Evolutionary conservation across 2,329 filamentous ascomycete genomes (phyloP), one percentile per base, ranked within the genome.

Genomic region (Sporothrix globosa): DNA sequence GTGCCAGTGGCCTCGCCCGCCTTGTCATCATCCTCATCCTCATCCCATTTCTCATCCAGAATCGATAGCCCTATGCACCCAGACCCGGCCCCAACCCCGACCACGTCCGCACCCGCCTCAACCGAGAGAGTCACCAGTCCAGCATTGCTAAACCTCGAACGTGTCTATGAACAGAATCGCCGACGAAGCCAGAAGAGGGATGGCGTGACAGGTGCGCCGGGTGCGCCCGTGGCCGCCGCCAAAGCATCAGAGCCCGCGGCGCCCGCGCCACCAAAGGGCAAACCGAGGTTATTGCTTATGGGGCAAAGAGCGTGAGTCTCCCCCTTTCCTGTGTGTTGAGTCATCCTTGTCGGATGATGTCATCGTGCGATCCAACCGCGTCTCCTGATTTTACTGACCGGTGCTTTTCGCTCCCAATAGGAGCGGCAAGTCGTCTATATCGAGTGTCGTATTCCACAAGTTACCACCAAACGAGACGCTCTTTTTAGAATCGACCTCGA

Each of bases 381-480:
- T 72, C 69, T 54, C 71, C 71, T 72, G 66, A 70, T 70, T 44
- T 52, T 34, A 39, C 70, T 65, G n/a, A 69, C 56, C 11, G 50
- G 21, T 66, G 7, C 17, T 11, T 39, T 30, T 10, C 17, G 72
- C 60, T 48, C 44, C 60, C 9, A 53, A 27, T 75, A 99, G 96
- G 83, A 97, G 94, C 78, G 96, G 96, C 72, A 99, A 99, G 79
- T 98, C 96, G 0, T 99, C 96, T 6, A 98, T 99, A 78, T 96
- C 94, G 34, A 98, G 93, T 77, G 96, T 99, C 63, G 95, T 99
- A n/a, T 98, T 99, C 77, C 94, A 98, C 81, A 99, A 99, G 79
- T 90, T 98, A 78, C 93, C 95, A 3, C 94, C 96, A 2, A 96
- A 92, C 75, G 96, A 99, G 82, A 98, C 96, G 0, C 83, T 99